Base-by-base conservation (phyloP, 2,329 filamentous ascomycete genomes). In the Fusarium fujikuroi region DNA sequence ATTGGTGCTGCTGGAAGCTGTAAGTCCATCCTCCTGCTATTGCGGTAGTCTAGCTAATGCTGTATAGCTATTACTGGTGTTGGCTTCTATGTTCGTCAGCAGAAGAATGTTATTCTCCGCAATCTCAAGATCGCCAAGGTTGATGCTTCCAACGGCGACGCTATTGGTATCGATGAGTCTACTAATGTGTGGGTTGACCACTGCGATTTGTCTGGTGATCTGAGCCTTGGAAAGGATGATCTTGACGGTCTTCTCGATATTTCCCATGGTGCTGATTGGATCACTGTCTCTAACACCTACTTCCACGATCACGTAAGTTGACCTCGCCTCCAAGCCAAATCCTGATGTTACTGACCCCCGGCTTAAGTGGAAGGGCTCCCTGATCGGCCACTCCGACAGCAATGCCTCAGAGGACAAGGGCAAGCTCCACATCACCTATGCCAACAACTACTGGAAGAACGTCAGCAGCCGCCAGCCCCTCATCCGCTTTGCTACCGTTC, bases 161-260 rank as follows among this genome's bases (percentile, higher is more conserved):
- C 87, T 52, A 87, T 92, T 70, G 87, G 86, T 64, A 87, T 91
- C 50, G 87, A 91, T 76, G 79, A 78, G 21, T 85, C 87, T 28
- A 87, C 80, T 60, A 90, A 91, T 64, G 84, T 90, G 67, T 93
- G 91, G 91, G 83, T 93, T 49, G 91, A 93, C 80, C 91, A 92
- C 82, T 86, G 87, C 76, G 90, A 93, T 69, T 84, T 93, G 3
- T 90, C 87, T 5, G 89, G 88, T n/a, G 87, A 92, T 80, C 76
- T 80, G 42, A 84, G 86, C 75, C 83, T 87, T 75, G 89, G 86
- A 34, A 93, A 93, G 83, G 90, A 93, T 81, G 91, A 89, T 80
- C 92, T 92, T 76, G 91, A 93, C 65, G 91, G 91, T 25, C 86
- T 92, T 5, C 81, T 90, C 46, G 91, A 93, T 72, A 83, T 87